Conservation (phyloP, 306 rosid species). For the Nissolia schottii region DNA sequence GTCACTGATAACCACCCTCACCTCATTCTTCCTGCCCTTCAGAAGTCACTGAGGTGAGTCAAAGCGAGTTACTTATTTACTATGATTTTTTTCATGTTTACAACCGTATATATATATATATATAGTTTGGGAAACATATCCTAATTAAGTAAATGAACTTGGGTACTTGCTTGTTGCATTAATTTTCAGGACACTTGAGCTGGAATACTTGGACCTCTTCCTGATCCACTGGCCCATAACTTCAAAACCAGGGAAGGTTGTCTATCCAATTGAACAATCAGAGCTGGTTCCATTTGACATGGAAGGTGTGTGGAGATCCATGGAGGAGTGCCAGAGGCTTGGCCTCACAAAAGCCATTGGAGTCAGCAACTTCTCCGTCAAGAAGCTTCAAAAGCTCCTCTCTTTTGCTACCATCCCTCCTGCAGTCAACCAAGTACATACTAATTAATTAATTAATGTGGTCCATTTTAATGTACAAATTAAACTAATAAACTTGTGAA, state of each 20-base stretch:
- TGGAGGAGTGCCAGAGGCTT: conserved; percentile 68
- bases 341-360: conserved; percentile 89
- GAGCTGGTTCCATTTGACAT: conserved; percentile 45
- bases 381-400: conserved; percentile 54
- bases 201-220: conserved; percentile 34
- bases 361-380: conserved; percentile 73
- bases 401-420: conserved; percentile 66
- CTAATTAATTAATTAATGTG: not conserved
- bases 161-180: not conserved
- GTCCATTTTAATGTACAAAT: no score
- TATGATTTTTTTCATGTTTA: no score
- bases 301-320: conserved; percentile 62
- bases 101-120: no score
- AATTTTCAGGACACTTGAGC: conserved; percentile 32
- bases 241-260: conserved; percentile 38
- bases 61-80: no score
- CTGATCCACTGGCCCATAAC: conserved; percentile 44
- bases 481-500: no score
- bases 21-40: conserved; percentile 33
- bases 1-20: conserved; percentile 40
- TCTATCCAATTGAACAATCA: conserved; percentile 40
- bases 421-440: conserved; percentile 55
- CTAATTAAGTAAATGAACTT: no score
- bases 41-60: conserved; percentile 34
- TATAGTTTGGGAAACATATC: no score